Percentiles rank a stretch among this genome's conserved stretches.
phyloP scores from a whole-genome alignment of 2,329 filamentous ascomycete species.

The Magnaporthiopsis rhizophila region DNA sequence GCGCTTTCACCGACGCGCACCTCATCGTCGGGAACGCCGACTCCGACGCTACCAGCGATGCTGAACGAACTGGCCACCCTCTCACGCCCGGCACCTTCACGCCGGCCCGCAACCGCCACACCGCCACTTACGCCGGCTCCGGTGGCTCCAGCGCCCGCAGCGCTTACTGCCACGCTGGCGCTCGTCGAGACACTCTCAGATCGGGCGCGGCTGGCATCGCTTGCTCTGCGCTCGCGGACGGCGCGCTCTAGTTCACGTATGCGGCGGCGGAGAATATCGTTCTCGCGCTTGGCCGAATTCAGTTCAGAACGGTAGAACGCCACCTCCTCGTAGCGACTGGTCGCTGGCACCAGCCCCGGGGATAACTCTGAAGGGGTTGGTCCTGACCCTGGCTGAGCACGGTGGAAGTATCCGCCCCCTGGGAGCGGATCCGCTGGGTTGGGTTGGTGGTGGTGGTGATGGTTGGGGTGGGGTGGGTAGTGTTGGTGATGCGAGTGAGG shows the following conservation, averaged over 20 bases:
- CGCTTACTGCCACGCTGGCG: conserved; percentile 35
- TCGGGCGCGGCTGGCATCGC: conserved; percentile 34
- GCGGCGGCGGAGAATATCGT: conserved; percentile 51
- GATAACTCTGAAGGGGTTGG: conserved; percentile 34
- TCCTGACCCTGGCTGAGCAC: conserved; percentile 9
- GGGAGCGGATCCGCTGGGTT: conserved; percentile 29
- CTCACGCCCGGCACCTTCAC: conserved; percentile 27
- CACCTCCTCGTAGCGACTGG: conserved; percentile 54
- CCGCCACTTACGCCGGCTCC: conserved; percentile 24
- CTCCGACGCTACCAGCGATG: conserved; percentile 33
- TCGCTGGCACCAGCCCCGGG: conserved; percentile 47
- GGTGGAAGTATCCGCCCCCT: conserved; percentile 24
- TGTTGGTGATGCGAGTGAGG: conserved; percentile 27
- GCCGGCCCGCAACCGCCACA: conserved; percentile 38
- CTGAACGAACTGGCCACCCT: conserved; percentile 39
- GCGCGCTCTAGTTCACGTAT: conserved; percentile 54
- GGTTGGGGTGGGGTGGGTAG: not conserved
- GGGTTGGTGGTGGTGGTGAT: conserved; percentile 28
- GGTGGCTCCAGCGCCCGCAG: conserved; percentile 20
- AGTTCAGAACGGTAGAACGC: conserved; percentile 52
- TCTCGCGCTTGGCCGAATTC: conserved; percentile 54
- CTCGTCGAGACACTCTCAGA: conserved; percentile 48
- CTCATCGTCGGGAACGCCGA: conserved; percentile 53
- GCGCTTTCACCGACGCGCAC: conserved; percentile 55
- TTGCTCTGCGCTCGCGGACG: conserved; percentile 39